A percentile compares a stretch with the other conserved stretches of the same genome.
Evolutionary conservation across 805 yeast species (phyloP).

Genomic region (Candida jianshihensis): DNA sequence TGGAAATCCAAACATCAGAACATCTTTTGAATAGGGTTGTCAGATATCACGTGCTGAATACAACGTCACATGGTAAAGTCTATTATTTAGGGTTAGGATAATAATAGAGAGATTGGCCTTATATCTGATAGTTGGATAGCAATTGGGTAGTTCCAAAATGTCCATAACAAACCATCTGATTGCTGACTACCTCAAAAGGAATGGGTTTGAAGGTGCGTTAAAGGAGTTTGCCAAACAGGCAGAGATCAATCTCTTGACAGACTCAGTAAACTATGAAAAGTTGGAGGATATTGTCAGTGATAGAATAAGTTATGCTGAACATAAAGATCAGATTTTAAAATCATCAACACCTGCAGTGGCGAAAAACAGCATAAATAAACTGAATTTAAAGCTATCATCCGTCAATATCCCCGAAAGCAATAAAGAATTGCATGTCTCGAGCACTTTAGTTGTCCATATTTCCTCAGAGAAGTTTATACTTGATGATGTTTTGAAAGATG

Average conservation of each 20-base stretch:
- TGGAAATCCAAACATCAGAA: not conserved
- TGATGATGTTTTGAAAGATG: slow-evolving; percentile 6
- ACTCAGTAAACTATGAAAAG: slow-evolving; percentile 23
- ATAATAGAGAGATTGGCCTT: too few relatives aligned
- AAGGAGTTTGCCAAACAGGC: slow-evolving; percentile 35
- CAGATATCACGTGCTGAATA: too few relatives aligned
- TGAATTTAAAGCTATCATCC: slow-evolving; percentile 5
- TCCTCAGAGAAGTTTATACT: slow-evolving; percentile 16
- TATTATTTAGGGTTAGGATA: too few relatives aligned
- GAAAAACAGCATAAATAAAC: too few relatives aligned
- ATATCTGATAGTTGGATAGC: too few relatives aligned
- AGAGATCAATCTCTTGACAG: slow-evolving; percentile 3
- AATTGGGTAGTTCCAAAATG: too few relatives aligned
- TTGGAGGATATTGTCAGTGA: slow-evolving; percentile 35
- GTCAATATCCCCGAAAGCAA: not conserved
- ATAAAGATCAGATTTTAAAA: slow-evolving; percentile 4
- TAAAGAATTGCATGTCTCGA: slow-evolving; percentile 1
- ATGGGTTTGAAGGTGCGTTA: slow-evolving; percentile 41
- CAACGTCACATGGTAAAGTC: too few relatives aligned
- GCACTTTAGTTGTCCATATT: slow-evolving; percentile 17
- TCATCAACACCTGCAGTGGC: too few relatives aligned
- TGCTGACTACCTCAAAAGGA: slow-evolving; percentile 52
- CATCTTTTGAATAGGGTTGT: too few relatives aligned
- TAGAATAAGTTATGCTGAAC: slow-evolving; percentile 25
- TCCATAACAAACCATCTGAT: slow-evolving; percentile 31